Evolutionary conservation across 2,329 filamentous ascomycete genomes (phyloP), one percentile per base, ranked within the genome.

Genomic region (Tolypocladium cylindrosporum): DNA sequence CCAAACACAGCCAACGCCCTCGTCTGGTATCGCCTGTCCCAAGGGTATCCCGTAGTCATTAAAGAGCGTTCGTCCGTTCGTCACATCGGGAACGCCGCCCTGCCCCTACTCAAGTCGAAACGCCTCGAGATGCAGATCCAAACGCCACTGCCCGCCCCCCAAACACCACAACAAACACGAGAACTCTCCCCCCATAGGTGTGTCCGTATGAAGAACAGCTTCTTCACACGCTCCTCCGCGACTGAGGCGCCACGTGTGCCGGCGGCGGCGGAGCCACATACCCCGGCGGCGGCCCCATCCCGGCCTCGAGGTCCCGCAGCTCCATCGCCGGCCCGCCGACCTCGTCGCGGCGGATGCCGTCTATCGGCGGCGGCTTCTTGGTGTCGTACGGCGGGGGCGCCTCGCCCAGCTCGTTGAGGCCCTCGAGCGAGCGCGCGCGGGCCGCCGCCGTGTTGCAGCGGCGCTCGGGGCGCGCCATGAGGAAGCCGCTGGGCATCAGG

Each of bases 371-470:
- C 36, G 66, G 61, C 61, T 70, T 68, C 63, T 71, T 72, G 8
- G 66, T 65, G 45, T 72, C 74, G 67, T 88, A 88, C 0, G 85
- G 83, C 54, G 85, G 85, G 55, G 85, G 85, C 11, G 84, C 82
- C 67, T 87, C 83, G 36, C 85, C 85, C 50, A 78, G 69, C 71
- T 87, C 84, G 66, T 88, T 79, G 58, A 87, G 69, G 0, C 85
- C 85, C 61, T 88, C 85, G 52, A 79, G 57, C 3, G 67, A 64
- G 43, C 61, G 62, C 8, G 63, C 57, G 3, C 60, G 61, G 43
- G 56, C 40, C 64, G 56, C 39, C 65, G 74, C 55, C 21, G 21
- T 24, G 55, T 64, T 63, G 65, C 58, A 69, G 34, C 61, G 59
- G 53, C 58, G 59, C 45, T 58, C 55, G 42, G 55, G 48, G 60